phyloP scores from a whole-genome alignment of 257 asterid species.

The Ilex asprella region DNA sequence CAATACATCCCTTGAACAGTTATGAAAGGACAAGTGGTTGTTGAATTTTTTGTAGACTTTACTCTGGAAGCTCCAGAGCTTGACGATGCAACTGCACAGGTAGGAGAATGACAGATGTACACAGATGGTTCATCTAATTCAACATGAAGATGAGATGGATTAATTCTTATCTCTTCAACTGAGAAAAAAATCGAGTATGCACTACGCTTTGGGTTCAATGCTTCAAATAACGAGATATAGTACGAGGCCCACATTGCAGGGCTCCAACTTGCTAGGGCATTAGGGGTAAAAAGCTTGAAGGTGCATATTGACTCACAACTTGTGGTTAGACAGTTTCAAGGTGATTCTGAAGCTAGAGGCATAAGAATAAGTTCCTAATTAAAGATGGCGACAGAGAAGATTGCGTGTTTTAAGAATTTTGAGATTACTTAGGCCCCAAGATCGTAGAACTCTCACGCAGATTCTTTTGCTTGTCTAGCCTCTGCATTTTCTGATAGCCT shows the following conservation, averaged over 20 bases:
- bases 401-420: neutral
- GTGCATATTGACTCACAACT: no score
- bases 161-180: neutral
- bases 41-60: neutral
- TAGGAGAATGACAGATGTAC: neutral
- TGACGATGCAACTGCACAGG: neutral
- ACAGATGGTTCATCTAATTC: neutral
- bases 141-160: neutral
- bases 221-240: neutral
- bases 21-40: neutral
- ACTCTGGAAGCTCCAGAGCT: neutral
- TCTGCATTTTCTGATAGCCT: neutral
- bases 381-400: neutral
- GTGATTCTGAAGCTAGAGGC: neutral
- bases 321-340: neutral
- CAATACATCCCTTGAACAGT: neutral
- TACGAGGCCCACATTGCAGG: neutral
- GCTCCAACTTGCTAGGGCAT: neutral
- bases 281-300: neutral
- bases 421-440: neutral
- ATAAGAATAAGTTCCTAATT: neutral
- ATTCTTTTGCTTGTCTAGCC: neutral
- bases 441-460: neutral
- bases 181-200: neutral
- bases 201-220: neutral